phyloP scores from a whole-genome alignment of 139 green algal genomes.

The Edaphochlamys debaryana region DNA sequence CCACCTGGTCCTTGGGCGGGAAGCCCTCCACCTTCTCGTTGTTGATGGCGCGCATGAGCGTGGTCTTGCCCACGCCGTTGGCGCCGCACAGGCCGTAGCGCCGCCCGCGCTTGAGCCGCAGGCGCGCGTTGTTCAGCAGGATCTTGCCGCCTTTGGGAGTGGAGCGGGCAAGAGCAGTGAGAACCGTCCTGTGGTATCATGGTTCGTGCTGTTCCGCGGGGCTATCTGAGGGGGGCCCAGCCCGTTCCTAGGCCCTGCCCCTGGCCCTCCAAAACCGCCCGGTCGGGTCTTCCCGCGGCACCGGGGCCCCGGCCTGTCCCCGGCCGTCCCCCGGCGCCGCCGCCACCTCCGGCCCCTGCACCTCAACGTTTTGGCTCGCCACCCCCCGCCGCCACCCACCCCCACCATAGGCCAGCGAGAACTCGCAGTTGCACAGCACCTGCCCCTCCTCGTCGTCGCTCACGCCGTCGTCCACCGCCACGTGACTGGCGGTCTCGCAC shows the following conservation, averaged over 20 bases:
- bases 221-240: no score
- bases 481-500: slow-evolving; percentile 22
- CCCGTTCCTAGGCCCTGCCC: no score
- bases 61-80: slow-evolving; percentile 89
- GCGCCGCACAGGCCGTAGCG: slow-evolving; percentile 89
- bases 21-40: slow-evolving; percentile 92
- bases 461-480: slow-evolving; percentile 38
- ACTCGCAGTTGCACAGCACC: slow-evolving; percentile 89
- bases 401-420: slow-evolving; percentile 88
- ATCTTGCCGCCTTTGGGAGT: slow-evolving; percentile 69
- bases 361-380: no score
- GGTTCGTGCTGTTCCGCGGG: no score
- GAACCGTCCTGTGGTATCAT: background rate
- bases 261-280: no score
- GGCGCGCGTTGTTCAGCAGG: slow-evolving; percentile 84
- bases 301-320: no score
- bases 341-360: no score
- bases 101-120: slow-evolving; percentile 81
- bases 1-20: slow-evolving; percentile 79
- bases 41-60: slow-evolving; percentile 94
- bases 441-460: slow-evolving; percentile 81
- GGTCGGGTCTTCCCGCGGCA: no score
- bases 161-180: background rate
- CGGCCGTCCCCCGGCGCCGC: no score
- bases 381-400: slow-evolving; percentile 18